Base-by-base conservation (phyloP, 2,329 filamentous ascomycete species). In the Pyricularia sp. region DNA sequence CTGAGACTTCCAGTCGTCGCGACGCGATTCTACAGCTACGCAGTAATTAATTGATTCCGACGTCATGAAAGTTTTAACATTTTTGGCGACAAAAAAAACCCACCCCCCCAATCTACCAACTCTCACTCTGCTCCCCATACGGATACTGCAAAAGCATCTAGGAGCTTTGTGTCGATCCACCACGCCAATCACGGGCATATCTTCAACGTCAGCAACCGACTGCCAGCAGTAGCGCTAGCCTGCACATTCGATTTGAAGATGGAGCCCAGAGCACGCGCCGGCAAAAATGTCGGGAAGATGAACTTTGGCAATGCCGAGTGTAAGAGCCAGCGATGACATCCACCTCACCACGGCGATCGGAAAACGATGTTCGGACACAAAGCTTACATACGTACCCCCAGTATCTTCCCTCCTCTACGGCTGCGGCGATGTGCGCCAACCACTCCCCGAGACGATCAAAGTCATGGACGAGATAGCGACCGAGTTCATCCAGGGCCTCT, bases 391-490 rank as follows among this genome's bases (percentile, higher is more conserved):
- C 63, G 69, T 26, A 33, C 31, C 26, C 61, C 26, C 77, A 92
- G 91, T 94, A 68, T 84, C 88, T 72, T 86, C 89, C 73, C 87
- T 94, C 70, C 89, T 95, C 76, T 92, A 89, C 78, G 91, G 90
- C 70, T 91, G 92, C 77, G 93, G 93, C 77, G 93, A 96, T 79
- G 87, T 90, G 69, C 84, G 86, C 70, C 85, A 90, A 69, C 92
- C 93, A 0, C 89, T 98, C 30, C 89, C 92, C 23, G 88, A 93
- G 77, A 97, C 94, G 11, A 86, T 97, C 70, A 89, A 91, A 71
- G 87, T 94, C 67, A 89, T 98, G 67, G 95, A 98, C 83, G 94
- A 97, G 81, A 94, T 98, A 74, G 88, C 97, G 71, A 97, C 94
- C 71, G 95, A 98, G 82, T 97, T 97, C 83, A 92, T 98, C 77